A percentile compares a stretch with the other conserved stretches of the same genome.
Conservation (phyloP, 108 stramenopile genomes). For the Ochromonas danica region DNA sequence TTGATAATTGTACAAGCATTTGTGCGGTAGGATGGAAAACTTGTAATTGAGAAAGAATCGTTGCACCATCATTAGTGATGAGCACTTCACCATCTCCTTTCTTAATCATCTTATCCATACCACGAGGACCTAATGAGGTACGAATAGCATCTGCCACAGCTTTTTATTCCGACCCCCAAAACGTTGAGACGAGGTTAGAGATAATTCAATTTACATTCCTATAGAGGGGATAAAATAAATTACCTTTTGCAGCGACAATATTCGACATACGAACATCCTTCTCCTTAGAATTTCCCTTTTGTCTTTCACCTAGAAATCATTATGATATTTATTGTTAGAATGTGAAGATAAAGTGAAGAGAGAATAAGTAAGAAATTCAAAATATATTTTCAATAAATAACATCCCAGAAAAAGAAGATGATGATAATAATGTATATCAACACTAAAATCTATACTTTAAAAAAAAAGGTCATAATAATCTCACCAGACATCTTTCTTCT, state of each 20-base stretch:
- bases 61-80: slow-evolving; percentile 98
- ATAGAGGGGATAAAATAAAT: not conserved
- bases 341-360: too few relatives aligned
- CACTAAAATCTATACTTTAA: too few relatives aligned
- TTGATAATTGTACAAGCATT: slow-evolving; percentile 94
- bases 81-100: slow-evolving; percentile 82
- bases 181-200: not conserved
- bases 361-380: too few relatives aligned
- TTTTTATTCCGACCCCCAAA: not conserved
- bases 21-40: slow-evolving; percentile 97
- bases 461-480: too few relatives aligned
- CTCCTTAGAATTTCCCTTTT: slow-evolving; percentile 64
- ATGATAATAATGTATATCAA: too few relatives aligned
- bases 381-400: too few relatives aligned
- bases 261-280: slow-evolving; percentile 94
- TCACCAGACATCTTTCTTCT: too few relatives aligned
- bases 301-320: slow-evolving; percentile 41
- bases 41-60: slow-evolving; percentile 91
- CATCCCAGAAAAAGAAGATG: too few relatives aligned
- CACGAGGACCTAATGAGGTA: slow-evolving; percentile 92
- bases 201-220: not conserved
- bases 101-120: slow-evolving; percentile 99
- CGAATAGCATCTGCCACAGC: slow-evolving; percentile 94
- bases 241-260: slow-evolving; percentile 90
- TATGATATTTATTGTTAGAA: too few relatives aligned